phyloP scores from a whole-genome alignment of 176 grass and related monocot genomes.

The Triticum turgidum region DNA sequence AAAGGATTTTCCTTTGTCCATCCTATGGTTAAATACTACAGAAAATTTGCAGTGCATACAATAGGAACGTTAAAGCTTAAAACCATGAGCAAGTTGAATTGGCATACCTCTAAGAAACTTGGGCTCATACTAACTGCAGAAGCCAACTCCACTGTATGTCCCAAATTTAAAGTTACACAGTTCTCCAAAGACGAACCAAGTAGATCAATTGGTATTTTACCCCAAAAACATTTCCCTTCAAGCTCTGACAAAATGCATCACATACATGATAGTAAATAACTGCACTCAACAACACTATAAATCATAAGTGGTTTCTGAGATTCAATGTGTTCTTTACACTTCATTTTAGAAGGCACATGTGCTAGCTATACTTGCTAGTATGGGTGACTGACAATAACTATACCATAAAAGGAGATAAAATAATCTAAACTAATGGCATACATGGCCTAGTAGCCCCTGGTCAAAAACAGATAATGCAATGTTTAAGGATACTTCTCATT shows the following conservation, averaged over 20 bases:
- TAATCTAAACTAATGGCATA: conserved; percentile 5
- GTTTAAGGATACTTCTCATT: background rate
- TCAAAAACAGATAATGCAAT: background rate
- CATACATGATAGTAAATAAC: conserved; percentile 16
- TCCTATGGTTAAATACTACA: background rate
- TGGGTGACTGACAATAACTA: background rate
- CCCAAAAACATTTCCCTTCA: conserved; percentile 85
- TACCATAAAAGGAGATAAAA: background rate
- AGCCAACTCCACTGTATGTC: conserved; percentile 67
- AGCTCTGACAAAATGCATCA: conserved; percentile 54
- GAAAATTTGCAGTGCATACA: background rate
- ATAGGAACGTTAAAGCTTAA: background rate
- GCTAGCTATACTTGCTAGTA: background rate
- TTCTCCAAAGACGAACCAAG: conserved; percentile 84
- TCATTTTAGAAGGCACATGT: background rate
- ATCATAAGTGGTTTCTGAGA: background rate
- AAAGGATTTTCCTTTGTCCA: background rate
- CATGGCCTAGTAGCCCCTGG: background rate
- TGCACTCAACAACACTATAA: conserved; percentile 36
- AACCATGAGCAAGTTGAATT: conserved; percentile 18
- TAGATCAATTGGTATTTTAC: conserved; percentile 82
- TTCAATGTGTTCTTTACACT: background rate
- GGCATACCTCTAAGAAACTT: conserved; percentile 82
- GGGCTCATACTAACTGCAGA: conserved; percentile 70
- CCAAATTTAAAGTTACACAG: conserved; percentile 79